A percentile compares a stretch with the other conserved stretches of the same genome.
Evolutionary conservation across 163 green algal species (phyloP).

Genomic region (Chloromonas sp.): DNA sequence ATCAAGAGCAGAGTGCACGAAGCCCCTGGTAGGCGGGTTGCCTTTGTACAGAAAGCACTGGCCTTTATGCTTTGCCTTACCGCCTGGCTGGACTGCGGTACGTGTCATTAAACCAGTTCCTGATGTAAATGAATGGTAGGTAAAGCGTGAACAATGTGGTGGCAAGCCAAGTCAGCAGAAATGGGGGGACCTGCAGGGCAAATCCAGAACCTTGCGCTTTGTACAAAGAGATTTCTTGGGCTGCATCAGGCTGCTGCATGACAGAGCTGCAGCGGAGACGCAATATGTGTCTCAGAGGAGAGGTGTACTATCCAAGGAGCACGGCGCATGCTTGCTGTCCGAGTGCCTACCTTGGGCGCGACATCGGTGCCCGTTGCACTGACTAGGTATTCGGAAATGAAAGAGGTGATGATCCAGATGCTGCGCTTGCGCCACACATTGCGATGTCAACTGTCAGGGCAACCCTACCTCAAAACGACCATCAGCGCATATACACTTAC

Average conservation of each 20-base stretch:
- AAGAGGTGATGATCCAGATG: slow-evolving; percentile 1
- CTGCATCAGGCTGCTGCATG: too few relatives aligned
- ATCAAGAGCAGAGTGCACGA: too few relatives aligned
- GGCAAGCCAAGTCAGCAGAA: slow-evolving; percentile 84
- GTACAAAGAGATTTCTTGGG: too few relatives aligned
- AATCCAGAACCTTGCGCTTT: too few relatives aligned
- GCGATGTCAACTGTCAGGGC: background rate
- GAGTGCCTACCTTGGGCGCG: background rate
- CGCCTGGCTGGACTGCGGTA: background rate
- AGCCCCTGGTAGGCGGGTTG: too few relatives aligned
- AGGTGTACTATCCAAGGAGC: too few relatives aligned
- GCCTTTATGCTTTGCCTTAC: too few relatives aligned
- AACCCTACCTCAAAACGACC: background rate
- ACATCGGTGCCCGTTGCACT: background rate
- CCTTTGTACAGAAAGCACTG: too few relatives aligned
- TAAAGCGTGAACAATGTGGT: slow-evolving; percentile 87
- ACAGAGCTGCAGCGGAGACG: too few relatives aligned
- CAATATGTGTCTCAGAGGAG: too few relatives aligned
- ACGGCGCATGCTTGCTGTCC: too few relatives aligned
- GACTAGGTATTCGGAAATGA: background rate
- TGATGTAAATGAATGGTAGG: slow-evolving; percentile 54
- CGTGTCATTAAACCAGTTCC: background rate
- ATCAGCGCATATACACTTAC: too few relatives aligned
- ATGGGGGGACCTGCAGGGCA: slow-evolving; percentile 43
- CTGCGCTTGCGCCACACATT: background rate